Percentiles rank a stretch among this genome's conserved stretches.
Evolutionary conservation across 148 eudicot species (phyloP).

Genomic region (Nyssa sinensis): DNA sequence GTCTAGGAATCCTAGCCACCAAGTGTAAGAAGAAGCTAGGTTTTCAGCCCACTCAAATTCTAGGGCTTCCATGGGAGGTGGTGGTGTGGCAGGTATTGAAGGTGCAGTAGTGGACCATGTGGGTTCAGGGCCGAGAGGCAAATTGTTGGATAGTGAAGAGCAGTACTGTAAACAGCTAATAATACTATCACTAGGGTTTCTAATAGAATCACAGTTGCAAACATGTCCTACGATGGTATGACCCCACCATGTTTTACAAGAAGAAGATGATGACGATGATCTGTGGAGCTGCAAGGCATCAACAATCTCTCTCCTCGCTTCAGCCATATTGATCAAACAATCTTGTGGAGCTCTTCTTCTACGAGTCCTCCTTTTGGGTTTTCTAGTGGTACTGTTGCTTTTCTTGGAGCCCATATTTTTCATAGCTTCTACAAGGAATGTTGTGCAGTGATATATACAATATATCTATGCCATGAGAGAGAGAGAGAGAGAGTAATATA

Average conservation of each 20-base stretch:
- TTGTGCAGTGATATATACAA: no score
- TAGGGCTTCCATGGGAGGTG: not conserved
- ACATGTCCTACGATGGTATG: no score
- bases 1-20: constrained; percentile 15
- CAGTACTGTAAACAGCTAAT: not conserved
- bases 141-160: not conserved
- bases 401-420: no score
- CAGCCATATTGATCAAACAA: constrained; percentile 7
- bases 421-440: no score
- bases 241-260: no score
- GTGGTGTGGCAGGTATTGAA: not conserved
- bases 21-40: constrained; percentile 14
- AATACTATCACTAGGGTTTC: not conserved
- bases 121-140: constrained; percentile 12
- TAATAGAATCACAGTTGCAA: not conserved
- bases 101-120: constrained; percentile 21
- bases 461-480: not conserved
- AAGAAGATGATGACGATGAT: not conserved
- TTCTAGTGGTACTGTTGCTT: no score
- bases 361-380: not conserved
- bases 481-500: not conserved
- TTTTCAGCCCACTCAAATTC: constrained; percentile 19
- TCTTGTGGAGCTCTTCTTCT: constrained; percentile 1
- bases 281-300: constrained; percentile 17
- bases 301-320: constrained; percentile 17